Base-by-base conservation (phyloP, 805 yeast genomes). In the Candida qinlingensis region DNA sequence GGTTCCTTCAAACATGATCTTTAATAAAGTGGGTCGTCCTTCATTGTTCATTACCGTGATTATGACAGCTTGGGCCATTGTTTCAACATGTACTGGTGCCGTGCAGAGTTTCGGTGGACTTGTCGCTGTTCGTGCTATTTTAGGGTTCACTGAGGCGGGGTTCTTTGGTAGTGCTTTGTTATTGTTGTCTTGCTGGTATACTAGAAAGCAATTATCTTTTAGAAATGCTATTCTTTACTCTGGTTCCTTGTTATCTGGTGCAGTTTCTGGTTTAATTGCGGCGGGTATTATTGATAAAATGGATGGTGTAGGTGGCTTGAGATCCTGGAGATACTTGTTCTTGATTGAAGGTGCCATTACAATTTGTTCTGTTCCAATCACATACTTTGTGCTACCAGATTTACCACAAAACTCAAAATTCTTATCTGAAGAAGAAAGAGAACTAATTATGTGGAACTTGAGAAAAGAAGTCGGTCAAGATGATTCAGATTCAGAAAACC, bases 321-420 rank as follows among this genome's bases (percentile, higher is more conserved):
- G 71, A 42, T 68, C 74, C 10, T 79, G 84, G 84, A 67, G 79
- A 58, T 79, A 79, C 75, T 69, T 79, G 39, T 79, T 79, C 54
- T 65, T 77, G 43, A 74, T 79, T 41, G 83, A 78, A 60, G 85
- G 85, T 39, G 68, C 70, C 3, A 69, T 75, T 48, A 79, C 85
- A 9, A 73, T 76, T 12, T 42, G 59, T 1, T 70, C 83, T 54
- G 89, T 46, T 65, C 67, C 41, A 55, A 70, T 42, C 72, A 76
- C 39, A 67, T 74, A 74, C 58, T 65, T 69, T 43, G 66, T 76
- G 35, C 64, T 79, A 46, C 83, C 83, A 25, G 79, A 76, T 52
- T 67, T 75, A 66, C 83, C 83, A 25, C 66, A 67, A 19, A 76
- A 74, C 58, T 72, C 81, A 12, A 72, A 71, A 47, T 73, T 71